A percentile compares a stretch with the other conserved stretches of the same genome.
Evolutionary conservation across 768 basidiomycete species (phyloP).

Genomic region (Tulasnella sp.): DNA sequence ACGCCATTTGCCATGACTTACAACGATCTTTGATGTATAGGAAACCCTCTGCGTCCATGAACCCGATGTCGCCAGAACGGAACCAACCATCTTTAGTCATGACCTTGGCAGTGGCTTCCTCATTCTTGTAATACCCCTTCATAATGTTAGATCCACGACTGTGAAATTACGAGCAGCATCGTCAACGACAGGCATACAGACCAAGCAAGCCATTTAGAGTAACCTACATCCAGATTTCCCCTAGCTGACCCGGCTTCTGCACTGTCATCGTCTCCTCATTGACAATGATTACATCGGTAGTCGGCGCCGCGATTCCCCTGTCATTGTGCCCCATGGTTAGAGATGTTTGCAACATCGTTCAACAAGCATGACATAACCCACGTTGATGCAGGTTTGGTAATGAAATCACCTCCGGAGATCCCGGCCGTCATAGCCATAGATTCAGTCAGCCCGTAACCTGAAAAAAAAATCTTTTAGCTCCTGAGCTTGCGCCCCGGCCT

Average conservation of each 20-base stretch:
- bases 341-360: not conserved
- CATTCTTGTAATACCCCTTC: conserved; percentile 52
- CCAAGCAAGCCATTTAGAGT: too few species aligned
- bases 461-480: too few species aligned
- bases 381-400: conserved; percentile 41
- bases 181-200: too few species aligned
- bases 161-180: too few species aligned
- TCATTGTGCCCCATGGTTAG: not conserved
- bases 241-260: conserved; percentile 13
- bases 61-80: conserved; percentile 44
- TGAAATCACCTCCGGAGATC: conserved; percentile 55
- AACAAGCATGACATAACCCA: conserved; percentile 25
- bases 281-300: conserved; percentile 47
- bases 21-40: conserved; percentile 26
- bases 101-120: conserved; percentile 39
- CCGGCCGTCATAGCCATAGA: conserved; percentile 49
- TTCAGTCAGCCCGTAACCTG: conserved; percentile 49
- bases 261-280: conserved; percentile 12
- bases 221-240: conserved; percentile 25
- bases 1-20: too few species aligned
- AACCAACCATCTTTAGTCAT: conserved; percentile 49
- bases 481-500: too few species aligned
- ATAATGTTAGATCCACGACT: conserved; percentile 52
- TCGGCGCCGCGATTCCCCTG: conserved; percentile 47
- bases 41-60: conserved; percentile 36